Conservation (phyloP, 2,329 filamentous ascomycete species). For the Aspergillus amoenus region DNA sequence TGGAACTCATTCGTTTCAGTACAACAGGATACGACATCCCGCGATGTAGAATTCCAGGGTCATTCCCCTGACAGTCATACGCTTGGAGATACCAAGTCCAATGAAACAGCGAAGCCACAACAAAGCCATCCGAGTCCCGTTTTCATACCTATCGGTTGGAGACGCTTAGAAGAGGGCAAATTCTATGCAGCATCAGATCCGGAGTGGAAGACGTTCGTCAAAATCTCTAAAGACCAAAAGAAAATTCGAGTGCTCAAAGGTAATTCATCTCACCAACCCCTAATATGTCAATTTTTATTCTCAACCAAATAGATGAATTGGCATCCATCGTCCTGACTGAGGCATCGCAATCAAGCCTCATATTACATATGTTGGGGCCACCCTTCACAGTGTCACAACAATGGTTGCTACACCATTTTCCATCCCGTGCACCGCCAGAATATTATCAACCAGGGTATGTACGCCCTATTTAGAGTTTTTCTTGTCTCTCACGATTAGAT, state of each 20-base stretch:
- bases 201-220: constrained; percentile 63
- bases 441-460: constrained; percentile 61
- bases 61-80: not conserved
- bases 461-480: not conserved
- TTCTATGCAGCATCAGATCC: constrained; percentile 49
- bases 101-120: constrained; percentile 4
- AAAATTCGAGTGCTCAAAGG: constrained; percentile 51
- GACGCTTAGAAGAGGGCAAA: constrained; percentile 31
- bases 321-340: constrained; percentile 44
- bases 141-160: constrained; percentile 64
- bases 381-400: constrained; percentile 51
- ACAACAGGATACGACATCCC: constrained; percentile 26
- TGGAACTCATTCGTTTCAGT: constrained; percentile 34
- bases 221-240: constrained; percentile 55
- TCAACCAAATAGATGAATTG: constrained; percentile 45
- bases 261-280: not conserved
- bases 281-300: not conserved
- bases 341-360: constrained; percentile 45
- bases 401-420: constrained; percentile 65
- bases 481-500: constrained; percentile 10
- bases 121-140: constrained; percentile 46
- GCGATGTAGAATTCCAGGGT: constrained; percentile 7
- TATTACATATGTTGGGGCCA: constrained; percentile 49
- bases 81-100: not conserved
- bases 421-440: constrained; percentile 57